phyloP scores from a whole-genome alignment of 208 protist genomes.

The Trypanosoma grayi region DNA sequence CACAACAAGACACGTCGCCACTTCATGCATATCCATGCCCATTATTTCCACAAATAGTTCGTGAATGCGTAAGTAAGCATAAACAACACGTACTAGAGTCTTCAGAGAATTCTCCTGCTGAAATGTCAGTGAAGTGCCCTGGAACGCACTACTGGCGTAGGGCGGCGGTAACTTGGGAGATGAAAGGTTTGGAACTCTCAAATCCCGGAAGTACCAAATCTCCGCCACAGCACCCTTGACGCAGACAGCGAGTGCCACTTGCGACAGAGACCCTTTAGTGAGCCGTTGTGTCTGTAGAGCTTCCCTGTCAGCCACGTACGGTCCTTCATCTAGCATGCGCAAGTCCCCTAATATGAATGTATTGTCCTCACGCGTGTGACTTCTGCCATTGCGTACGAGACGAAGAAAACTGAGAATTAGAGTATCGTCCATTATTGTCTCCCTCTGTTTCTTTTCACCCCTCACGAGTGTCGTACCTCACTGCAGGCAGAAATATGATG shows the following conservation, averaged over 20 bases:
- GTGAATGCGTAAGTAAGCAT: conserved; percentile 31
- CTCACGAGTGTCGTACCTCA: neutral
- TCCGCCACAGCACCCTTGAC: conserved; percentile 21
- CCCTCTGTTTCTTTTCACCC: neutral
- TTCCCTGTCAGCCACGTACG: conserved; percentile 10
- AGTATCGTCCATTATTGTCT: conserved; percentile 20
- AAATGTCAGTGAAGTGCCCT: conserved; percentile 6
- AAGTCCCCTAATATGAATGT: conserved; percentile 22
- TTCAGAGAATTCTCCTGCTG: conserved; percentile 11
- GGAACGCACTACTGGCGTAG: neutral
- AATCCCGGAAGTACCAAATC: conserved; percentile 25
- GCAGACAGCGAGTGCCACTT: conserved; percentile 13
- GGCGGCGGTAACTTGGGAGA: neutral
- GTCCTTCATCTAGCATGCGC: conserved; percentile 15
- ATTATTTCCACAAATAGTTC: conserved; percentile 25
- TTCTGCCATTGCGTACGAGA: conserved; percentile 26
- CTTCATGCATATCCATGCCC: neutral
- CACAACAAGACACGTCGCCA: neutral
- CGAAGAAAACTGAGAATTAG: conserved; percentile 28
- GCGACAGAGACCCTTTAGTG: neutral
- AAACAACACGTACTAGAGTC: conserved; percentile 27
- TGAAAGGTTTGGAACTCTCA: neutral
- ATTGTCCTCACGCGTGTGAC: neutral
- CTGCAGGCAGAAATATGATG: neutral
- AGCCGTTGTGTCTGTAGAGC: neutral